These are phyloP conservation scores for Botrytis pseudocinerea DNA, from an alignment of 2,329 filamentous ascomycete genomes.

Conservation along the genomic window DNA sequence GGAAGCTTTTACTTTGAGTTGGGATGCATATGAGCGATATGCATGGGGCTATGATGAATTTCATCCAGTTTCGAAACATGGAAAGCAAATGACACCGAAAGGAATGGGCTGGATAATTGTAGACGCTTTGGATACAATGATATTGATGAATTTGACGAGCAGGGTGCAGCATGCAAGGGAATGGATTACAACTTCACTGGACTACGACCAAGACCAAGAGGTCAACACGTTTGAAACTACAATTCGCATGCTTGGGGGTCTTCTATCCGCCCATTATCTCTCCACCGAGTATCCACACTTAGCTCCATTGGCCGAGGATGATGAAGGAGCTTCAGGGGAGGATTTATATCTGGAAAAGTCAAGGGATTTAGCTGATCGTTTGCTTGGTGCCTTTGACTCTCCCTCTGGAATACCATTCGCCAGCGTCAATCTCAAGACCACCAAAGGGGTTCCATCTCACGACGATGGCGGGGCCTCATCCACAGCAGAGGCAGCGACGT, in stretches of 20 bases:
- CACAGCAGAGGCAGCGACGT: slow-evolving; percentile 86
- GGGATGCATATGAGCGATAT: slow-evolving; percentile 88
- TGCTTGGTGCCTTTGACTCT: slow-evolving; percentile 86
- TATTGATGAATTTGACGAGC: slow-evolving; percentile 94
- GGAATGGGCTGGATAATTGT: slow-evolving; percentile 98
- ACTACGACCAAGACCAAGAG: slow-evolving; percentile 89
- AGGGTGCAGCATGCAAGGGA: slow-evolving; percentile 81
- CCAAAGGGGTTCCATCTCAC: slow-evolving; percentile 76
- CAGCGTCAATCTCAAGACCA: slow-evolving; percentile 82
- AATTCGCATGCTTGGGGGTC: slow-evolving; percentile 92
- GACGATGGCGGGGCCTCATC: slow-evolving; percentile 85
- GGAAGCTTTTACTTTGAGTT: slow-evolving; percentile 87
- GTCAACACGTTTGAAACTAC: slow-evolving; percentile 98
- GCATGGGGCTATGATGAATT: slow-evolving; percentile 94
- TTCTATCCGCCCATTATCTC: slow-evolving; percentile 93
- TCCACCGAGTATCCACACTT: slow-evolving; percentile 79
- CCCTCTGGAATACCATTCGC: slow-evolving; percentile 84
- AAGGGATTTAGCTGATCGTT: slow-evolving; percentile 83
- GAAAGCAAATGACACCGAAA: slow-evolving; percentile 79
- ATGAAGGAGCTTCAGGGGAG: slow-evolving; percentile 72
- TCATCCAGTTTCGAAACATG: slow-evolving; percentile 76
- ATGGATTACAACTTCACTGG: slow-evolving; percentile 80
- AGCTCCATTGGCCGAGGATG: slow-evolving; percentile 71
- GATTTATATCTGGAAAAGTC: slow-evolving; percentile 97
- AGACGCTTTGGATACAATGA: slow-evolving; percentile 92